phyloP scores from a whole-genome alignment of 2,329 filamentous ascomycete species.

The Aphanocladium album region DNA sequence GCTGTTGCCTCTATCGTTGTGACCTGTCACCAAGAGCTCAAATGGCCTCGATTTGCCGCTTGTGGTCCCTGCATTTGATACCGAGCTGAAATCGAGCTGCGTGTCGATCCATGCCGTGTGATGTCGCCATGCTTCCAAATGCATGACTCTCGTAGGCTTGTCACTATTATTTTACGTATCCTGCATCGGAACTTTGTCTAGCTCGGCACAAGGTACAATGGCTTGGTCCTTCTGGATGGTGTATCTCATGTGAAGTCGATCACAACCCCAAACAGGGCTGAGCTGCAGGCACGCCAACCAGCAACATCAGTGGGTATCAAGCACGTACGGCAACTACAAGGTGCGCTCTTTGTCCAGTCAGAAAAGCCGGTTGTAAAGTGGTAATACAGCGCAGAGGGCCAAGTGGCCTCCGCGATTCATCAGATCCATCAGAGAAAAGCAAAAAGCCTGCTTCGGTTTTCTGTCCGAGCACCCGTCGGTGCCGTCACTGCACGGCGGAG shows the following conservation, averaged over 20 bases:
- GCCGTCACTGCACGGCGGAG: background rate
- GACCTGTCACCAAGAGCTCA: background rate
- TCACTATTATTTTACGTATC: background rate
- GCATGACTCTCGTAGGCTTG: background rate
- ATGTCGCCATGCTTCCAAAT: background rate
- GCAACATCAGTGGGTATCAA: background rate
- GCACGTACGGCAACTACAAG: background rate
- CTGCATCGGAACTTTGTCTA: background rate
- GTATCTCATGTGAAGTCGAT: background rate
- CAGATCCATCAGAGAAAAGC: background rate
- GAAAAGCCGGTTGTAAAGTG: background rate
- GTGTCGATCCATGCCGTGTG: background rate
- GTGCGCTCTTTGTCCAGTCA: background rate
- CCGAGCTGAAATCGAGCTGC: background rate
- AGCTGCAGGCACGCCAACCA: background rate
- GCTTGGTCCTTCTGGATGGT: background rate
- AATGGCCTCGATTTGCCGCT: background rate
- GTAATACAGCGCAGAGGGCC: background rate
- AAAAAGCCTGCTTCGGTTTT: background rate
- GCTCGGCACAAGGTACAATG: background rate
- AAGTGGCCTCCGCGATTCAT: conserved; percentile 1
- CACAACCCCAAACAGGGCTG: background rate
- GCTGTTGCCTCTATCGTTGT: background rate
- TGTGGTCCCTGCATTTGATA: background rate
- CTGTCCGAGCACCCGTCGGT: background rate